These are phyloP conservation scores for Aspergillus nanangensis DNA, from an alignment of 495 filamentous ascomycete species.

Conservation along the genomic window DNA sequence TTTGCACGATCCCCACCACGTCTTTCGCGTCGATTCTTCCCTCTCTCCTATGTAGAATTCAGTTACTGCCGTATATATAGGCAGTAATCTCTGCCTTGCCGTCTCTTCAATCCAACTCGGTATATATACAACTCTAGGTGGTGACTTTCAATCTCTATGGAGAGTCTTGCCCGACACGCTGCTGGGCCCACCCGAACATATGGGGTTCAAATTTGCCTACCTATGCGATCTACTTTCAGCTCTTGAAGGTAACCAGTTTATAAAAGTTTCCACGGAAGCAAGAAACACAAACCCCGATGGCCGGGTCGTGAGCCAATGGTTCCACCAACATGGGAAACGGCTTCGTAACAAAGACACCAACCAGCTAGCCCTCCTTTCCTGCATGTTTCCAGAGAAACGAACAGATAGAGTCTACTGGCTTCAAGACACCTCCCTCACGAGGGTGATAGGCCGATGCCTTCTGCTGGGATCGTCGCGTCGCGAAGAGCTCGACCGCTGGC, in stretches of 20 bases:
- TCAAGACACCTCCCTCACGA: constrained; percentile 53
- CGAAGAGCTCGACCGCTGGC: constrained; percentile 60
- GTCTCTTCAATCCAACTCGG: too few relatives aligned
- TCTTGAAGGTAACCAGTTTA: constrained; percentile 41
- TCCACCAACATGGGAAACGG: constrained; percentile 45
- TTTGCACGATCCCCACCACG: constrained; percentile 9
- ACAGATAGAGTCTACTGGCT: constrained; percentile 72
- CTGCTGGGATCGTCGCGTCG: constrained; percentile 54
- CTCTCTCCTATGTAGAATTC: neutral
- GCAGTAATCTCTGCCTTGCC: too few relatives aligned
- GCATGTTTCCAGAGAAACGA: constrained; percentile 68
- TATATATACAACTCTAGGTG: too few relatives aligned
- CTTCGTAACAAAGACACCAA: constrained; percentile 50
- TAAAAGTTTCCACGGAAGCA: constrained; percentile 32
- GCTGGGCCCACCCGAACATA: constrained; percentile 33
- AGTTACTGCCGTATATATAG: too few relatives aligned
- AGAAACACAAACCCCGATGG: constrained; percentile 28
- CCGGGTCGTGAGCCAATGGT: constrained; percentile 54
- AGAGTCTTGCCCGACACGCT: too few relatives aligned
- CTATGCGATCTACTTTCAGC: constrained; percentile 58
- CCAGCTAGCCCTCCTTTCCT: constrained; percentile 59
- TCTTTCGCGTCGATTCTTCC: neutral
- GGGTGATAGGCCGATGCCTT: constrained; percentile 60
- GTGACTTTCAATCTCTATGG: too few relatives aligned
- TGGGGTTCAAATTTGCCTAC: constrained; percentile 59